Base-by-base conservation (phyloP, 2,329 filamentous ascomycete species). In the Colletotrichum navitas region DNA sequence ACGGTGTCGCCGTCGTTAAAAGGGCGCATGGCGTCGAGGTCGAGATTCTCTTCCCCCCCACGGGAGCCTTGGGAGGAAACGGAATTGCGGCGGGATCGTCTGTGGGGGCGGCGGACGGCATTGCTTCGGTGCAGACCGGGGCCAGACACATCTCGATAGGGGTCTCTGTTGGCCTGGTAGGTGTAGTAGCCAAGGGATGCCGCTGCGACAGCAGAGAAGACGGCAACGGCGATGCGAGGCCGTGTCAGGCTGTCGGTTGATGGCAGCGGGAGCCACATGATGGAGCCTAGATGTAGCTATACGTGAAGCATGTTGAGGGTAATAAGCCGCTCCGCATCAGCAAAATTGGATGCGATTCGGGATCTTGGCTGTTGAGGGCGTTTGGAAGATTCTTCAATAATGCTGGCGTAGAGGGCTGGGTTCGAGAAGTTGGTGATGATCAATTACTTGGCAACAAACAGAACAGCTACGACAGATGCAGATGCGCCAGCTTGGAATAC, bases 51-150 rank as follows among this genome's bases (percentile, higher is more conserved):
- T 73, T 88, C 85, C 66, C 79, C 80, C 65, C 79, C 80, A 3
- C 80, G 77, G n/a, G 79, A 76, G 26, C 83, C 82, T 16, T 80
- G 82, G 39, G 81, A 81, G 7, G 84, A 83, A 64, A 82, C 83
- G 24, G 84, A 83, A n/a, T 80, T 76, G 54, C 81, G 81, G 36
- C 79, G 79, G 45, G 77, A 78, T 34, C 77, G 78, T 34, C 80
- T 78, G 32, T 84, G 84, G 41, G 78, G 78, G 68, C 88, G 87
- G 73, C 91, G 89, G 47, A 93, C 78, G 14, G 92, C 91, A 79
- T 93, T 93, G 77, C 91, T 91, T 73, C 92, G 85, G 75, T 89
- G 91, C 39, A 93, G 81, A 18, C 80, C 79, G 41, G 78, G 74
- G n/a, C 79, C 80, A 12, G 75, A 77, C 52, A 75, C 60, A 32